Evolutionary conservation across 441 rosid genomes (phyloP).

Genomic region (Gossypium davidsonii): DNA sequence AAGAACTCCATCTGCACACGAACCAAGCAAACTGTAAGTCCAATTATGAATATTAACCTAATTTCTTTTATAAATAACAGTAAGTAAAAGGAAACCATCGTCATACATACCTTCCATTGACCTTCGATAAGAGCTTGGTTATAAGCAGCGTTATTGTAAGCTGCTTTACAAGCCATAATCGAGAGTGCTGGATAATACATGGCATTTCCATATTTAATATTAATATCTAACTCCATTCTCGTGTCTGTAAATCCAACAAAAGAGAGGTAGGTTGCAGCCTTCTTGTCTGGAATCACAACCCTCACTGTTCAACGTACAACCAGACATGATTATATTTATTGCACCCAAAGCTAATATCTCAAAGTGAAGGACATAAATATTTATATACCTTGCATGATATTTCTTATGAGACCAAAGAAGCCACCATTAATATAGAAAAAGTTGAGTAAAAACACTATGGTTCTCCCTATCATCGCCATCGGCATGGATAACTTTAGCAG

Average conservation of each 20-base stretch:
- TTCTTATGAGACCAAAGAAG: background rate
- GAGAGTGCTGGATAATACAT: constrained; percentile 38
- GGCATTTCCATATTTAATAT: constrained; percentile 22
- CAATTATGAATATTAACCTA: background rate
- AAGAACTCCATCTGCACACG: constrained; percentile 17
- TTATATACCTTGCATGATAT: background rate
- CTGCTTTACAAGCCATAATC: constrained; percentile 45
- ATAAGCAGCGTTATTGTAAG: constrained; percentile 40
- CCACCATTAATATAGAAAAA: background rate
- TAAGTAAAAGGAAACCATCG: background rate
- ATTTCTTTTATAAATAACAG: background rate
- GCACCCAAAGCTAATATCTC: background rate
- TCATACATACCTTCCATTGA: constrained; percentile 38
- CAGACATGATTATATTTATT: background rate
- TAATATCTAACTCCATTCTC: constrained; percentile 28
- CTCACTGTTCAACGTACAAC: constrained; percentile 18
- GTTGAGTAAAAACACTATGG: background rate
- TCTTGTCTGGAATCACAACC: constrained; percentile 24
- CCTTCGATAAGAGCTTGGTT: constrained; percentile 27
- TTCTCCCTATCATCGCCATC: background rate
- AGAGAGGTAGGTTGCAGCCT: constrained; percentile 22
- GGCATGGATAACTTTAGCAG: background rate
- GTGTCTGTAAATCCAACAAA: constrained; percentile 30
- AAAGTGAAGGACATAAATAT: background rate
- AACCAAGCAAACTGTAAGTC: background rate